Evolutionary conservation across 2,329 filamentous ascomycete species (phyloP).

Genomic region (Pseudocercospora macadamiae): DNA sequence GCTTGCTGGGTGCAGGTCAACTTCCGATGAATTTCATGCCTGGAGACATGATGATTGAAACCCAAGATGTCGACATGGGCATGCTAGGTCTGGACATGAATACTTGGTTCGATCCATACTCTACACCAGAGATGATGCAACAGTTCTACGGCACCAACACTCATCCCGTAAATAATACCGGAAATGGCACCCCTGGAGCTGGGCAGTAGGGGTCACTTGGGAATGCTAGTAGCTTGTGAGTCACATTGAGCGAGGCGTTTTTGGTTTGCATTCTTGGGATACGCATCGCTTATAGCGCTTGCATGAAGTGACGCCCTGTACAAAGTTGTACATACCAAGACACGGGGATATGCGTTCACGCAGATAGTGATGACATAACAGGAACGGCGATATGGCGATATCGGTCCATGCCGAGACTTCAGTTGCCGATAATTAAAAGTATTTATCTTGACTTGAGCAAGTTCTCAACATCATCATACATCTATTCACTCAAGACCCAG

Average conservation of each 20-base stretch:
- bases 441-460: not conserved
- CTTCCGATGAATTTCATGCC: constrained; percentile 36
- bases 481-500: constrained; percentile 10
- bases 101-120: constrained; percentile 75
- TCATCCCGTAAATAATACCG: constrained; percentile 10
- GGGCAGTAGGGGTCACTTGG: not conserved
- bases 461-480: not conserved
- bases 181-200: constrained; percentile 11
- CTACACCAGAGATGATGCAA: constrained; percentile 40
- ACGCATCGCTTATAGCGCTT: not conserved
- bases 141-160: constrained; percentile 26
- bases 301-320: constrained; percentile 8
- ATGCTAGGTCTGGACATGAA: constrained; percentile 69
- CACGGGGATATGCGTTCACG: not conserved
- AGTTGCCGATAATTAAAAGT: not conserved
- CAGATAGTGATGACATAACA: constrained; percentile 7
- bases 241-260: constrained; percentile 13
- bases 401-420: not conserved
- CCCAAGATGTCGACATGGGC: constrained; percentile 76
- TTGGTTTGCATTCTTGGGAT: not conserved
- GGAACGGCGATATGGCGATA: not conserved
- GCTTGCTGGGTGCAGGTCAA: constrained; percentile 7
- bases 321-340: constrained; percentile 10
- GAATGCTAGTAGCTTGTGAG: not conserved
- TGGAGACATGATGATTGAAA: constrained; percentile 69